Conservation (phyloP, 2,329 filamentous ascomycete species). For the Aspergillus vadensis region DNA sequence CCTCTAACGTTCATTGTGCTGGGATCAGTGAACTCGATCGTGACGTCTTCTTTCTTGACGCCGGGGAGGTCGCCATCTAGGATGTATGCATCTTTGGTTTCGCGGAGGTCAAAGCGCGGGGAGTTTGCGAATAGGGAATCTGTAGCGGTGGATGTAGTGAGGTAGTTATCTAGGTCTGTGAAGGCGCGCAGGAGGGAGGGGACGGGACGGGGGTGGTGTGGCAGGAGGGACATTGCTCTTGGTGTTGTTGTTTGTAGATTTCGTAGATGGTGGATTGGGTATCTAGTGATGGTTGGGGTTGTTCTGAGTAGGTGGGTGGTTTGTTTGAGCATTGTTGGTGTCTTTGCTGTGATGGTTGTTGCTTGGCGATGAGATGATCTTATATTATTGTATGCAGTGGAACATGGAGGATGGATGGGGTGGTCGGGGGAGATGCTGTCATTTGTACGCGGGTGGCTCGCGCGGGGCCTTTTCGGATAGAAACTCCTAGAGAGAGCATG, state of each 20-base stretch:
- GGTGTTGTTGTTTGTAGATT: neutral
- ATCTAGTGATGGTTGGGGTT: neutral
- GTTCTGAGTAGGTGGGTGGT: neutral
- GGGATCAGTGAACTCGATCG: constrained; percentile 49
- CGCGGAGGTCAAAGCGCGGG: constrained; percentile 48
- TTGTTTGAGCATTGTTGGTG: neutral
- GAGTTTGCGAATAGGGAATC: neutral
- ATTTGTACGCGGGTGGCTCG: neutral
- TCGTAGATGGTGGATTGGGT: neutral
- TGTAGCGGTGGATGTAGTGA: neutral
- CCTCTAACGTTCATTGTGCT: constrained; percentile 48
- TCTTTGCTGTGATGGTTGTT: neutral
- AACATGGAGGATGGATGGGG: neutral
- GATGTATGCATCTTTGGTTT: constrained; percentile 42
- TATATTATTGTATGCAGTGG: neutral
- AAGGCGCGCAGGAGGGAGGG: neutral
- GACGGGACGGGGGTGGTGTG: neutral
- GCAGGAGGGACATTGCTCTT: neutral
- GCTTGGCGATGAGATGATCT: neutral
- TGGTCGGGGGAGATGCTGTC: neutral
- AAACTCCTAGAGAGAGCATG: neutral
- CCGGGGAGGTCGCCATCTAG: constrained; percentile 51
- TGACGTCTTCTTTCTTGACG: constrained; percentile 44
- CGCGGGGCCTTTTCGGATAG: neutral
- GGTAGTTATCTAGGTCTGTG: neutral